Base-by-base conservation (phyloP, 108 stramenopile genomes). In the Cyclotella sp. region DNA sequence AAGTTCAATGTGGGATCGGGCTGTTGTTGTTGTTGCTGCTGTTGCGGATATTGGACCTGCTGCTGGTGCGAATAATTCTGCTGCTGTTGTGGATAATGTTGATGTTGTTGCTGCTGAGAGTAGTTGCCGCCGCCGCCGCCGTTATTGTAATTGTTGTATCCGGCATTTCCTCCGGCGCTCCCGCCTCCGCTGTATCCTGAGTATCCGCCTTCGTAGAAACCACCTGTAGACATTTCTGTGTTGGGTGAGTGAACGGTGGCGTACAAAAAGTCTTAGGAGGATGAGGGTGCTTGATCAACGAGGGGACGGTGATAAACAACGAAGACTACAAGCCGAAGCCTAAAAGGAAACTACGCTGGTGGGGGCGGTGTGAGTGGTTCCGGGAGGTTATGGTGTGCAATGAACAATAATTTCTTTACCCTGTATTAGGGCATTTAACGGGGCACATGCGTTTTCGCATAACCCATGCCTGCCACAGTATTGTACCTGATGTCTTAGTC, bases 141-240 rank as follows among this genome's bases (percentile, higher is more conserved):
- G 34, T 24, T 59, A 42, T 61, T 63, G 49, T 61, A 68, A 30
- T 75, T 72, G 27, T 75, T 73, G 72, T 79, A 77, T 21, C 72
- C 76, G 14, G 58, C 63, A 68, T 54, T 57, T 14, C 65, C 72
- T 53, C 69, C 63, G 40, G 46, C 30, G 76, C 47, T 63, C 22
- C 78, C 41, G 61, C 63, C 63, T 0, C 75, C 77, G 7, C 68
- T 61, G 62, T 81, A 68, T n/a, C 63, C 78, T 40, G 70, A 47
- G 51, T 83, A 83, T 8, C 75, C 70, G 45, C 81, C 75, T 57
- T 82, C 81, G 65, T 82, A 82, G 54, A 76, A 76, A 18, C 72
- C 79, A 2, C 65, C 65, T 11, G 27, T 70, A 27, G 71, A 72
- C 71, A 72, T 72, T 42, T 26, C 44, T 24, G 6, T 24, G 6